Percentiles rank a stretch among this genome's conserved stretches.
phyloP scores from a whole-genome alignment of 306 rosid species.

The Malus orientalis region DNA sequence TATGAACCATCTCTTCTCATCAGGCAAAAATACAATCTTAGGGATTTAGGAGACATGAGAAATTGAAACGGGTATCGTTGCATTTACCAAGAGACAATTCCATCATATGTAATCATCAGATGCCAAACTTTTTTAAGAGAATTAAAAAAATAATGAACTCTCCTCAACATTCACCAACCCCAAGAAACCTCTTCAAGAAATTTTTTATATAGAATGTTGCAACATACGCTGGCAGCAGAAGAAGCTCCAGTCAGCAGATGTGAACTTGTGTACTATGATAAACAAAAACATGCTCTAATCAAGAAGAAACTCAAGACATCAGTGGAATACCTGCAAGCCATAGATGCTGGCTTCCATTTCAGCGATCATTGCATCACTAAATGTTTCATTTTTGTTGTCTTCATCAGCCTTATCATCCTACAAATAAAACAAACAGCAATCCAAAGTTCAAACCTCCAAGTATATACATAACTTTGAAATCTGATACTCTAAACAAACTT shows the following conservation, averaged over 20 bases:
- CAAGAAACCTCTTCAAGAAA: not conserved
- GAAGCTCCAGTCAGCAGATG: not conserved
- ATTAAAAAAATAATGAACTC: not conserved
- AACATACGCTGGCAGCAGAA: not conserved
- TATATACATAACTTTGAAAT: not conserved
- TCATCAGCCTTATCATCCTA: conserved; percentile 49
- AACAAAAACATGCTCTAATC: not conserved
- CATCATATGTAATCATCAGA: not conserved
- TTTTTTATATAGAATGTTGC: not conserved
- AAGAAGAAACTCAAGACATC: conserved; percentile 18
- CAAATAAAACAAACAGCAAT: conserved; percentile 18
- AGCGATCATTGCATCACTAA: conserved; percentile 66
- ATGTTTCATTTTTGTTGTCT: conserved; percentile 31
- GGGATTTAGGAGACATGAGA: not conserved
- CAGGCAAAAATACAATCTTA: not conserved
- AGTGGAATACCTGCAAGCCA: conserved; percentile 65
- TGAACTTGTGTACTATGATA: not conserved
- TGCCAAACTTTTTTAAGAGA: not conserved
- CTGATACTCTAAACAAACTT: conserved; percentile 13
- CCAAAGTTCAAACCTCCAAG: not conserved
- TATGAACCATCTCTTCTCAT: not conserved
- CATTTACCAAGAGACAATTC: not conserved
- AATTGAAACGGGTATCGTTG: not conserved
- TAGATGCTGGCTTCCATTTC: conserved; percentile 78
- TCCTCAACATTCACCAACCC: not conserved